A percentile compares a stretch with the other conserved stretches of the same genome.
phyloP scores from a whole-genome alignment of 1,284 basidiomycete genomes.

The Cerrena zonata region DNA sequence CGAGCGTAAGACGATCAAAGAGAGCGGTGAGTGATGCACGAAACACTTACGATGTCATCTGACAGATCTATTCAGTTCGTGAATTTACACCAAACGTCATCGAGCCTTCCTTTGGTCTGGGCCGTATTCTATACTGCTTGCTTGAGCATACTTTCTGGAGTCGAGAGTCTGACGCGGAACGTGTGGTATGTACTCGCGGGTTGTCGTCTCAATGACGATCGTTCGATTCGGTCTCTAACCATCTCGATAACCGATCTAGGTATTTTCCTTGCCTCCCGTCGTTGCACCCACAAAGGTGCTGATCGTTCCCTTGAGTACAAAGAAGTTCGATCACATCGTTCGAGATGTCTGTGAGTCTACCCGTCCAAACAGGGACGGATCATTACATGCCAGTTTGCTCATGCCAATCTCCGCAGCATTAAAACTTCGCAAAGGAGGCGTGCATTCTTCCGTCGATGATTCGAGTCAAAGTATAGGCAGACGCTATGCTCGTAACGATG shows the following conservation, averaged over 20 bases:
- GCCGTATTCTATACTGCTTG: constrained; percentile 90
- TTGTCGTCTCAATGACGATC: constrained; percentile 13
- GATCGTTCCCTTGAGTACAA: constrained; percentile 91
- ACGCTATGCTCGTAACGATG: constrained; percentile 96
- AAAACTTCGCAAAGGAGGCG: constrained; percentile 81
- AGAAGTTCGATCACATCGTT: constrained; percentile 81
- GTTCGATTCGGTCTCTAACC: constrained; percentile 12
- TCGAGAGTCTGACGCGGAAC: constrained; percentile 84
- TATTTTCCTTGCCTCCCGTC: constrained; percentile 82
- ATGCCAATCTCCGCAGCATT: constrained; percentile 53
- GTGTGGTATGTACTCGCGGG: constrained; percentile 59
- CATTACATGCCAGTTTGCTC: too few relatives aligned
- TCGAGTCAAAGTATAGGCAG: constrained; percentile 93
- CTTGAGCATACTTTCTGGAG: constrained; percentile 97
- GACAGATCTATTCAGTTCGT: constrained; percentile 56
- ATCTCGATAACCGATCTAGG: constrained; percentile 38
- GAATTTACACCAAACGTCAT: constrained; percentile 98
- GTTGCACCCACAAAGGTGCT: constrained; percentile 97
- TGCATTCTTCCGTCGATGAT: constrained; percentile 92
- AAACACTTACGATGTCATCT: constrained; percentile 23
- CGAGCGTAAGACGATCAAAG: constrained; percentile 83
- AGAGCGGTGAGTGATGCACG: constrained; percentile 59
- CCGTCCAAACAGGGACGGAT: not conserved
- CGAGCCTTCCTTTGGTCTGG: constrained; percentile 97
- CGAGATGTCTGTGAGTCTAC: constrained; percentile 79